Percentiles rank a stretch among this genome's conserved stretches.
Evolutionary conservation across 2,329 filamentous ascomycete genomes (phyloP).

Genomic region (Microascus cirrosus): DNA sequence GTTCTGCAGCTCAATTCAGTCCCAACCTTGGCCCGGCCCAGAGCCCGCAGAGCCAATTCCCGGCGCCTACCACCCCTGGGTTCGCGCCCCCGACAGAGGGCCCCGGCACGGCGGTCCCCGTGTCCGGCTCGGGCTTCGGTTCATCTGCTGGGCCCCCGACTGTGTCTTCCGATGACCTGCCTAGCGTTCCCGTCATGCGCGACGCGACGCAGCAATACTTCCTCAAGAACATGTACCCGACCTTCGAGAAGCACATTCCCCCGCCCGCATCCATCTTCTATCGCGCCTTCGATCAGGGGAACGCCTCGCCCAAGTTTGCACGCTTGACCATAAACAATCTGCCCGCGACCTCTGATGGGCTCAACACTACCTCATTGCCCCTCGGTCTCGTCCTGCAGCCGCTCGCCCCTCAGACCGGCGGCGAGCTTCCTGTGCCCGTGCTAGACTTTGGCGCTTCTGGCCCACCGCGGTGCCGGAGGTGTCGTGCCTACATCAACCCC

Average conservation of each 20-base stretch:
- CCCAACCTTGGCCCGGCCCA: neutral
- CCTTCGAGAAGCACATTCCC: conserved; percentile 86
- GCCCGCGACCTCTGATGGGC: conserved; percentile 67
- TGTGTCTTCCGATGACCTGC: conserved; percentile 85
- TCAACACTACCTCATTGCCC: conserved; percentile 71
- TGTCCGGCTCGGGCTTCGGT: conserved; percentile 13
- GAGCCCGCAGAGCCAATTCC: conserved; percentile 41
- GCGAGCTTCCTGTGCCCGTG: conserved; percentile 80
- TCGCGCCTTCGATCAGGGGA: conserved; percentile 91
- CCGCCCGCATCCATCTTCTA: conserved; percentile 83
- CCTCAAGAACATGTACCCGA: conserved; percentile 80
- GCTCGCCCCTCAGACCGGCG: conserved; percentile 68
- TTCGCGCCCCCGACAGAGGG: conserved; percentile 12
- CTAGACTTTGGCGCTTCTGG: conserved; percentile 89
- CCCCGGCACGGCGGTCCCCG: conserved; percentile 11
- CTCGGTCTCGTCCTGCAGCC: conserved; percentile 85
- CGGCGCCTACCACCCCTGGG: conserved; percentile 40
- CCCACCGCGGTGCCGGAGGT: conserved; percentile 83
- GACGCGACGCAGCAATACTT: conserved; percentile 78
- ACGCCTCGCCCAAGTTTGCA: conserved; percentile 88
- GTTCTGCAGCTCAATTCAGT: conserved; percentile 15
- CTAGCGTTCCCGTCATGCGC: conserved; percentile 77
- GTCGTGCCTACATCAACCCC: conserved; percentile 93
- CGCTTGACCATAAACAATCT: conserved; percentile 91
- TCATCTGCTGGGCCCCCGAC: conserved; percentile 27